Base-by-base conservation (phyloP, 2,329 filamentous ascomycete species). In the Xylaria sp. region DNA sequence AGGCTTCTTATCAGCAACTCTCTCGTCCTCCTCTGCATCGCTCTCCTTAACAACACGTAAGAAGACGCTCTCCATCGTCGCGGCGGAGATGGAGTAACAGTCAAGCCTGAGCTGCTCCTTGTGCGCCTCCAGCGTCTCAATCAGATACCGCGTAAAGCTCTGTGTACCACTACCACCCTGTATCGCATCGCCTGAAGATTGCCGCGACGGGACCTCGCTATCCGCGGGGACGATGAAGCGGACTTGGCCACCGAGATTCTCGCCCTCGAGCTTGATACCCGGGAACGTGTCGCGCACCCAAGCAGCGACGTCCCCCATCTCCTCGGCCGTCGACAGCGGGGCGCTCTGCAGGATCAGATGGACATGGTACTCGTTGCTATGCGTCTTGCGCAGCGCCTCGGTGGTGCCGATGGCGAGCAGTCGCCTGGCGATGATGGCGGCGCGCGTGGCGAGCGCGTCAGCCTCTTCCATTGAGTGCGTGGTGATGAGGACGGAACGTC, bases 31-130 rank as follows among this genome's bases (percentile, higher is more conserved):
- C 61, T 86, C 81, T 3, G 88, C 84, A 75, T 88, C 84, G 75
- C 90, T 88, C 77, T 89, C 41, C 87, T 86, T 86, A 0, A 92
- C 89, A 71, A 93, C 90, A 23, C 84, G 86, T 74, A 93, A 81
- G 79, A 93, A 93, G 0, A 92, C 90, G 69, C 90, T 88, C 78
- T 93, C 90, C 70, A 93, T 81, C 2, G 89, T 91, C 6, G 90
- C 90, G 48, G 89, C 88, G 4, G 85, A 87, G 41, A 46, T 46
- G 1, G 41, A 46, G 13, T 46, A 46, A 46, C 41, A 46, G 41
- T 46, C 41, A 15, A 46, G 41, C n/a, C 41, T 7, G 18, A 46
- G 41, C 41, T 46, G 41, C 18, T 46, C 41, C 41, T 46, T 46
- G 18, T n/a, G 41, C 41, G 41, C 13, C 41, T 46, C 41, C 3